These are phyloP conservation scores for Solanum tarapatanum DNA, from an alignment of 257 asterid species.

Conservation along the genomic window DNA sequence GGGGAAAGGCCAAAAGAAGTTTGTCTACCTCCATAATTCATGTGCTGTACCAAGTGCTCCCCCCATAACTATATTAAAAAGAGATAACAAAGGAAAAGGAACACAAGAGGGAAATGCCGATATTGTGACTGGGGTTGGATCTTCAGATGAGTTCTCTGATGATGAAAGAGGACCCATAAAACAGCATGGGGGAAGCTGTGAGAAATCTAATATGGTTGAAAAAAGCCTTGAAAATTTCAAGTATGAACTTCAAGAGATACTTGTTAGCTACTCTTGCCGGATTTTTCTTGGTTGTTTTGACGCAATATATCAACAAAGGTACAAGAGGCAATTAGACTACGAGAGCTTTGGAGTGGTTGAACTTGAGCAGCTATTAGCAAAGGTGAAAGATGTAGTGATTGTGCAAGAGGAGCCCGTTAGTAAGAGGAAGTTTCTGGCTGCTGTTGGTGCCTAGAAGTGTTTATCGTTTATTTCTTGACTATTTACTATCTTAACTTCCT, in stretches of 20 bases:
- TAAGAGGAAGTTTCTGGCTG: constrained; percentile 50
- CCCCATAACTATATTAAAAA: constrained; percentile 25
- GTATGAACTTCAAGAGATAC: constrained; percentile 78
- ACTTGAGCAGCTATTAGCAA: constrained; percentile 68
- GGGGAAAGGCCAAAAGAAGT: constrained; percentile 49
- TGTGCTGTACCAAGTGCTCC: constrained; percentile 25
- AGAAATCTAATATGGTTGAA: constrained; percentile 11
- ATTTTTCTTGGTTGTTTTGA: constrained; percentile 58
- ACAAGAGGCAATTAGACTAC: constrained; percentile 67
- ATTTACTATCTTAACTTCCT: neutral
- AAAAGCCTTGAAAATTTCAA: constrained; percentile 41
- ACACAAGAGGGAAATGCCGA: constrained; percentile 25
- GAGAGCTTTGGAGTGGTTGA: constrained; percentile 48
- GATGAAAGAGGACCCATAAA: constrained; percentile 39
- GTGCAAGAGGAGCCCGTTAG: constrained; percentile 66
- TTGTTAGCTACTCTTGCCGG: constrained; percentile 77
- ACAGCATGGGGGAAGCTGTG: constrained; percentile 13
- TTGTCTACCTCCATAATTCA: constrained; percentile 35
- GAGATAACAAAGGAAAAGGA: constrained; percentile 42
- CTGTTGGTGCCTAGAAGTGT: constrained; percentile 41
- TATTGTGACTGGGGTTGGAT: constrained; percentile 23
- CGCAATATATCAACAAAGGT: constrained; percentile 59
- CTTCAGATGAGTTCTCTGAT: constrained; percentile 60
- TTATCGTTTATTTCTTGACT: neutral
- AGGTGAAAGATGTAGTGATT: constrained; percentile 59